phyloP scores from a whole-genome alignment of 805 yeast genomes.

The Ogataea allantospora region DNA sequence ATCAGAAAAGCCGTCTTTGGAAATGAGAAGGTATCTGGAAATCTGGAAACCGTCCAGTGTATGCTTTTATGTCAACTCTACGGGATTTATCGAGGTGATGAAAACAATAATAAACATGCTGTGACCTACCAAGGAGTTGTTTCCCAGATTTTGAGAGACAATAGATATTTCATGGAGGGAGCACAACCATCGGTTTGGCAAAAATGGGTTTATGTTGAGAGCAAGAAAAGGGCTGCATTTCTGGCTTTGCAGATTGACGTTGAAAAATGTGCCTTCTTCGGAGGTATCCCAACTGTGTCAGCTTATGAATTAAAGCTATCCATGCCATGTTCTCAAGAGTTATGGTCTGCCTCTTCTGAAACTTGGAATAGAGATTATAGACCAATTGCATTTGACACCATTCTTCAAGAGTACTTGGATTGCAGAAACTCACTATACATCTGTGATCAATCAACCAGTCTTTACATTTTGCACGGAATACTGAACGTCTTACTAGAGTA shows the following conservation, averaged over 20 bases:
- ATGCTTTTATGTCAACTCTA: slow-evolving; percentile 16
- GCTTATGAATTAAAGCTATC: slow-evolving; percentile 14
- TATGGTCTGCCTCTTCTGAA: slow-evolving; percentile 15
- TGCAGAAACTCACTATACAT: slow-evolving; percentile 2
- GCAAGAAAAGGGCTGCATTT: slow-evolving; percentile 16
- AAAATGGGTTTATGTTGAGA: slow-evolving; percentile 12
- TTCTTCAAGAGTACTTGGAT: slow-evolving; percentile 9
- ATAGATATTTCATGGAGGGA: slow-evolving; percentile 6
- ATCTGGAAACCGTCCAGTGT: slow-evolving; percentile 14
- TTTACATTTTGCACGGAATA: slow-evolving; percentile 15
- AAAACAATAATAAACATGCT: slow-evolving; percentile 12
- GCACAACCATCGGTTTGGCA: slow-evolving; percentile 9
- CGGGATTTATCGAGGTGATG: slow-evolving; percentile 10
- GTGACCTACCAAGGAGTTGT: slow-evolving; percentile 11
- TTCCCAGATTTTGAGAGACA: slow-evolving; percentile 11
- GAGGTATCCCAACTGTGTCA: slow-evolving; percentile 11
- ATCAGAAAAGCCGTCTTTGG: too few relatives aligned
- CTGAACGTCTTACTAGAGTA: slow-evolving; percentile 15
- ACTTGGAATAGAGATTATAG: slow-evolving; percentile 1
- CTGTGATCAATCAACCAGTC: slow-evolving; percentile 8
- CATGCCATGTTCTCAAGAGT: slow-evolving; percentile 10
- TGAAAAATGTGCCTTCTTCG: slow-evolving; percentile 15
- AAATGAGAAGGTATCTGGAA: slow-evolving; percentile 5
- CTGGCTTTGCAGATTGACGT: slow-evolving; percentile 16
- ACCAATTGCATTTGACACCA: slow-evolving; percentile 1